Conservation (phyloP, 306 rosid species). For the Sesbania bispinosa region DNA sequence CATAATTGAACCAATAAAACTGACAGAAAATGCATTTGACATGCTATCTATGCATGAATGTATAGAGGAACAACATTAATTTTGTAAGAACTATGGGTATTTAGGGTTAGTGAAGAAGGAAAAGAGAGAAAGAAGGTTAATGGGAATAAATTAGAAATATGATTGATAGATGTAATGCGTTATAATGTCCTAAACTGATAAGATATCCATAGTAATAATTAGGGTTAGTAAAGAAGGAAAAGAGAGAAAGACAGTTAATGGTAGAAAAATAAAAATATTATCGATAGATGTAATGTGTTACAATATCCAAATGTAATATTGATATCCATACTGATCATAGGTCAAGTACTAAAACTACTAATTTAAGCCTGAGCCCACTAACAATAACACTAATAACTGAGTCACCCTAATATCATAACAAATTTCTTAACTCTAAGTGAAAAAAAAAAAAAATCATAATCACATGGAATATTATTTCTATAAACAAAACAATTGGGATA, state of each 20-base stretch:
- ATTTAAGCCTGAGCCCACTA: background rate
- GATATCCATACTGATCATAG: background rate
- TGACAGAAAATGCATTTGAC: background rate
- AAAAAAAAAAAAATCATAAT: constrained; percentile 16
- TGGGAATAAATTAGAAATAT: background rate
- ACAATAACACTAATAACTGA: background rate
- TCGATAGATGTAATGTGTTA: background rate
- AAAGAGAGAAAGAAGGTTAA: background rate
- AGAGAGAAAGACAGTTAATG: background rate
- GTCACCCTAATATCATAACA: background rate
- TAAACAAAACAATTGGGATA: background rate
- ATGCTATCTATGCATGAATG: constrained; percentile 6
- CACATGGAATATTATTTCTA: background rate
- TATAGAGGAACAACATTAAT: background rate
- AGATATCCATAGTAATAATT: background rate
- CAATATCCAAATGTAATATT: background rate
- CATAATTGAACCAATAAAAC: background rate
- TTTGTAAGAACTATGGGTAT: background rate
- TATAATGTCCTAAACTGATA: background rate
- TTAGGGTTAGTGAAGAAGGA: background rate
- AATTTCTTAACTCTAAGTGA: background rate
- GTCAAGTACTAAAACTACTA: background rate
- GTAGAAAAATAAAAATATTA: background rate
- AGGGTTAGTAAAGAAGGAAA: background rate
- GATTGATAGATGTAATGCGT: background rate